Evolutionary conservation across 805 yeast species (phyloP).

Genomic region (Lipomyces mesembrius): DNA sequence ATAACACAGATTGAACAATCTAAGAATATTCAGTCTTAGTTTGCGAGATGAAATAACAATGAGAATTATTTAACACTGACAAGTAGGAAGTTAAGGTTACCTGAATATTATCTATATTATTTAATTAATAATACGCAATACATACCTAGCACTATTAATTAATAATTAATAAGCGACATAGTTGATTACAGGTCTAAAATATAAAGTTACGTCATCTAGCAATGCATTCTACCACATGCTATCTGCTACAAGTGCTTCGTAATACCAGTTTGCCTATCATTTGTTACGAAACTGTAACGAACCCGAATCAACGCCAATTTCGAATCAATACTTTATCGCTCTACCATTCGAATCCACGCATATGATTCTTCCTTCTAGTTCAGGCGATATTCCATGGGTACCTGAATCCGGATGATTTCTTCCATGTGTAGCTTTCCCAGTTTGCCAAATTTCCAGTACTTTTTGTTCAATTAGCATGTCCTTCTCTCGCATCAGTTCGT

Average conservation of each 20-base stretch:
- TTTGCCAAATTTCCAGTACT: conserved; percentile 24
- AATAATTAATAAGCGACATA: not conserved
- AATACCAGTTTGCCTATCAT: too few relatives aligned
- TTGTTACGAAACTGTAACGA: not conserved
- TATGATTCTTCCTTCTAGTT: conserved; percentile 24
- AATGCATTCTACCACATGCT: not conserved
- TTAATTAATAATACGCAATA: not conserved
- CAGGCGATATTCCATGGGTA: conserved; percentile 24
- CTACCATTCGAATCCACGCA: conserved; percentile 16
- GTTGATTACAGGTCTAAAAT: not conserved
- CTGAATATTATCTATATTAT: not conserved
- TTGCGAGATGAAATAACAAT: not conserved
- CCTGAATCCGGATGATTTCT: not conserved
- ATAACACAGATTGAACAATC: too few relatives aligned
- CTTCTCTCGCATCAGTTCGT: conserved; percentile 17
- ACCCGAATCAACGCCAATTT: not conserved
- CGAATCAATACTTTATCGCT: not conserved
- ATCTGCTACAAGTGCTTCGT: not conserved
- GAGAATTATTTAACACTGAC: not conserved
- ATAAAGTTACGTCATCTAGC: not conserved
- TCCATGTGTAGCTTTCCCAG: conserved; percentile 1
- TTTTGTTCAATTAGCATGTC: conserved; percentile 22
- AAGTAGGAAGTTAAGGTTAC: too few relatives aligned
- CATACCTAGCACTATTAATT: not conserved
- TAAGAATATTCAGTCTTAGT: not conserved